Base-by-base conservation (phyloP, 257 asterid species). In the Prunella vulgaris region DNA sequence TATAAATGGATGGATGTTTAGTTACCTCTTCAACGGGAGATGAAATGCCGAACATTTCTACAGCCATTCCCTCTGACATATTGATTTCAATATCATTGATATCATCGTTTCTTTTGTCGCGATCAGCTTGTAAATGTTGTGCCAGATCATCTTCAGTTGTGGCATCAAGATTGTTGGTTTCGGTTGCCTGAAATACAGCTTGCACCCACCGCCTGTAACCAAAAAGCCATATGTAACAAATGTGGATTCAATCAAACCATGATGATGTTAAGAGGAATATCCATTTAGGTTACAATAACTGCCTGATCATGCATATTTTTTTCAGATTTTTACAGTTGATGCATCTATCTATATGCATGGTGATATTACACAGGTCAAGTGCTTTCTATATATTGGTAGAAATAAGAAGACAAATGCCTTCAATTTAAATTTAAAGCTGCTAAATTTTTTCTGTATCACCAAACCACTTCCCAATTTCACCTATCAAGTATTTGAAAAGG, bases 201-300 rank as follows among this genome's bases (percentile, higher is more conserved):
- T 93, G 99, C 79, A 90, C 87, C 97, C 99, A 93, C 57, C 96
- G 88, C 87, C 99, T 93, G 87, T 61, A 69, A 72, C 64, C 79
- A 58, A 56, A 12, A 12, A 53, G 49, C 46, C 69, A 72, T 60
- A 28, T 20, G 32, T 30, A 59, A 68, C 10, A 3, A 18, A 40
- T 49, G 12, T 15, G 20, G 18, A 57, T 53, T 0, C n/a, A 24
- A 20, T 15, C 7, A 5, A 71, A 48, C n/a, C 66, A 64, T 54
- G 14, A 28, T 54, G 14, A 18, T 15, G 21, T 72, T 35, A 8
- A 63, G 38, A 61, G 22, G 3, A 25, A 25, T 24, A 57, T 5
- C 38, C 38, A 25, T 13, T 58, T 27, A 27, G 42, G 28, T 14
- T 58, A 58, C 42, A 28, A 24, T 59, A 13, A n/a, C n/a, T n/a